Evolutionary conservation across 176 grass and related monocot species (phyloP).

Genomic region (Calamus simplicifolius): DNA sequence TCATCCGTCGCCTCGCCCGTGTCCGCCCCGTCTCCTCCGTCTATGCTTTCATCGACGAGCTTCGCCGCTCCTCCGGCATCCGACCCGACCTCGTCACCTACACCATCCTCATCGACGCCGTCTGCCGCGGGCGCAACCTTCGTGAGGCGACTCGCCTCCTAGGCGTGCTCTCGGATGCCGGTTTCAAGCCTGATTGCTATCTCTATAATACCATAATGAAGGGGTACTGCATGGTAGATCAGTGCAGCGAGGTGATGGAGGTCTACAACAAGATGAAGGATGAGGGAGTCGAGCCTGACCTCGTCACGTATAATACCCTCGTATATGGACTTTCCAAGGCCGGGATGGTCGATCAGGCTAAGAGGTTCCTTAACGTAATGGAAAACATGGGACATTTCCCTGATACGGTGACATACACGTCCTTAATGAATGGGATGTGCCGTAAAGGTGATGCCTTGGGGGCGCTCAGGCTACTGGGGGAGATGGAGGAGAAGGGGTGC

Average conservation of each 20-base stretch:
- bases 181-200: conserved; percentile 61
- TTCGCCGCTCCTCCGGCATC: conserved; percentile 19
- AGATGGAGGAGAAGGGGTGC: conserved; percentile 68
- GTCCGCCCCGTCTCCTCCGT: conserved; percentile 48
- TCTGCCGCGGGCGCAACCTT: conserved; percentile 40
- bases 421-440: conserved; percentile 87
- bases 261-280: conserved; percentile 63
- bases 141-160: conserved; percentile 64
- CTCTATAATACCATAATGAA: conserved; percentile 91
- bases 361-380: conserved; percentile 57
- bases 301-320: conserved; percentile 92
- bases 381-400: conserved; percentile 40
- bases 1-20: conserved; percentile 57
- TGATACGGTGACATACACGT: conserved; percentile 70
- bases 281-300: conserved; percentile 66
- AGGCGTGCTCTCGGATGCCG: conserved; percentile 36
- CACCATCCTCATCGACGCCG: conserved; percentile 53
- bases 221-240: conserved; percentile 47
- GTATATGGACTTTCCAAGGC: conserved; percentile 61
- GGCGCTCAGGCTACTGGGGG: conserved; percentile 36
- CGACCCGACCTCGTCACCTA: conserved; percentile 41
- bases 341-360: conserved; percentile 63
- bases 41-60: conserved; percentile 39
- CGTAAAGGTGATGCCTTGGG: conserved; percentile 54
- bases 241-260: conserved; percentile 41